Evolutionary conservation across 495 filamentous ascomycete genomes (phyloP), one percentile per base, ranked within the genome.

Genomic region (Tetracladium setigerum): DNA sequence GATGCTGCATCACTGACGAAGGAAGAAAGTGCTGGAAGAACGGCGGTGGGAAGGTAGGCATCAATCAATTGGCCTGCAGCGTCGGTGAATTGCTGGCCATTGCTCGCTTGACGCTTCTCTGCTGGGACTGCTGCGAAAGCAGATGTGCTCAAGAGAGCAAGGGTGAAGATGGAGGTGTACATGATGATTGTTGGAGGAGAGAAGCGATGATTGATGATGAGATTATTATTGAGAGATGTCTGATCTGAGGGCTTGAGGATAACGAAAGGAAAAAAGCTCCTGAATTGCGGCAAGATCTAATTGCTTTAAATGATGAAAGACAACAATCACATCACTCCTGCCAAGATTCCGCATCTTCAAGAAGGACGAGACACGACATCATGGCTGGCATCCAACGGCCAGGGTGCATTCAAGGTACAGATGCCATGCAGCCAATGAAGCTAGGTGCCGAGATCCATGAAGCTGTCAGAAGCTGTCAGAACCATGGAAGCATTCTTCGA

Each of bases 1-100:
- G 18, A 24, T 5, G 54, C 50, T 18, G 54, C 54, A 36, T 50
- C 41, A 17, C 18, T 41, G 19, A 54, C 50, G 1, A 41, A 19
- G 3, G 50, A 40, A 24, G 44, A 37, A 5, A 57, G 22, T 11
- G 22, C 19, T 12, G 31, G 14, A 31, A 47, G 34, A 18, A 19
- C 50, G 2, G 44, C 36, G 12, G 45, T n/a, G 7, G 50, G 44
- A 40, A 57, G 45, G 31, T 57, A 57, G n/a, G 38, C 30, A 27
- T 41, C 39, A 36, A 58, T 49, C 18, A 58, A 41, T 13, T 54
- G 41, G 44, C 41, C 41, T 14, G 55, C 55, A 22, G 55, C 55
- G 0, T 32, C 18, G 14, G 40, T 45, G 48, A 58, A 58, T 19
- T 53, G 30, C 12, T 19, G 38, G n/a, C 17, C 44, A 16, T 39